Conservation (phyloP, 1,139 yeast genomes). For the Diutina mesorugosa region DNA sequence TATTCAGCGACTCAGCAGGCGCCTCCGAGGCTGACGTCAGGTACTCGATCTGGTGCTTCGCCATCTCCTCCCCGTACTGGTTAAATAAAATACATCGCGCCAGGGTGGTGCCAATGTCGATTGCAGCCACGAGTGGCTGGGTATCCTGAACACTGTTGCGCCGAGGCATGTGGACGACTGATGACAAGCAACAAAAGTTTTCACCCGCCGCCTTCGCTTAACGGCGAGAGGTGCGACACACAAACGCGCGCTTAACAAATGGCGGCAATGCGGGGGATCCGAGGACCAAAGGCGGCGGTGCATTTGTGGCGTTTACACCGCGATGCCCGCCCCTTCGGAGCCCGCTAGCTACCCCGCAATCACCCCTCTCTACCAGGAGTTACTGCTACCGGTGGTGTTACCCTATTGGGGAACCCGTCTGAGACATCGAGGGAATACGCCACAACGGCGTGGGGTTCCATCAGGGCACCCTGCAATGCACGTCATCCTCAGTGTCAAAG, state of each 20-base stretch:
- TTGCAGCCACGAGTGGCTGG: conserved; percentile 48
- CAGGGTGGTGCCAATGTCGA: conserved; percentile 91
- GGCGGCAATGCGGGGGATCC: neutral
- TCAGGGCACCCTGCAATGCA: neutral
- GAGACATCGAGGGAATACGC: no score
- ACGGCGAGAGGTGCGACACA: neutral
- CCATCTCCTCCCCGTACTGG: conserved; percentile 61
- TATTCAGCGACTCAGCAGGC: conserved; percentile 30
- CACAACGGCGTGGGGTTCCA: neutral
- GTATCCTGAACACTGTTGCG: conserved; percentile 1
- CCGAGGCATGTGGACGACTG: neutral
- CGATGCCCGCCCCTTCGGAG: neutral
- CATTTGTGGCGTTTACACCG: neutral
- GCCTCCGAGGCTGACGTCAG: conserved; percentile 58
- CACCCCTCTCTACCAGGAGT: no score
- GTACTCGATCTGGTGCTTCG: conserved; percentile 83
- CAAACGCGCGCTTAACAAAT: neutral
- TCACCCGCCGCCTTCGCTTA: neutral
- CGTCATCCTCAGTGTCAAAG: neutral
- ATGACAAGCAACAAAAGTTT: neutral
- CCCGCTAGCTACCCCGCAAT: no score
- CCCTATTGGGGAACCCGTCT: no score
- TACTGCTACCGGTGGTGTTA: no score
- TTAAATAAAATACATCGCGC: conserved; percentile 82
- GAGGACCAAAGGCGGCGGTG: neutral